These are phyloP conservation scores for Nigrograna mackinnonii DNA, from an alignment of 2,329 filamentous ascomycete species.

Conservation along the genomic window DNA sequence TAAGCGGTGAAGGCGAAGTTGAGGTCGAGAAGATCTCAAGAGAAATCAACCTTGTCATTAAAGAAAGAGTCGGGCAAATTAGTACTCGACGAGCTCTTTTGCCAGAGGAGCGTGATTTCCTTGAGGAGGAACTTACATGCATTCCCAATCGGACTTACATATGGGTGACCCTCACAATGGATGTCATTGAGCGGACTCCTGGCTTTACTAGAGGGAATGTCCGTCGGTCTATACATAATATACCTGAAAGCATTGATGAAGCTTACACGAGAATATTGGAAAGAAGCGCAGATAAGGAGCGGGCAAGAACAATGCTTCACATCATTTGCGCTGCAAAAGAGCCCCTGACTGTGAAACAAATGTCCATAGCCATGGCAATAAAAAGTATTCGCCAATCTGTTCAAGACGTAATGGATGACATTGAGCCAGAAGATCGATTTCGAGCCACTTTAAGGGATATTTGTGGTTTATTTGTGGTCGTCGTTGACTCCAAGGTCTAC, in stretches of 20 bases:
- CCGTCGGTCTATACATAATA: conserved; percentile 7
- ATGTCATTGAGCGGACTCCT: conserved; percentile 8
- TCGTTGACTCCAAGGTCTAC: conserved; percentile 21
- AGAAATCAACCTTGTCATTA: conserved; percentile 39
- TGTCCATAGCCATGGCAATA: conserved; percentile 20
- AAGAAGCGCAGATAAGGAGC: conserved; percentile 2
- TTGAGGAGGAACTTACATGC: conserved; percentile 12
- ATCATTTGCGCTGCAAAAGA: conserved; percentile 26
- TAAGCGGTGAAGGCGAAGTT: too few species aligned
- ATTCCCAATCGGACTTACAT: conserved; percentile 32
- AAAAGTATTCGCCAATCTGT: too few species aligned
- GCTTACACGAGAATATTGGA: conserved; percentile 32
- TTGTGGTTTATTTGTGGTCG: conserved; percentile 28
- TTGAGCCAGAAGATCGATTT: conserved; percentile 4
- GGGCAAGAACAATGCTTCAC: conserved; percentile 15
- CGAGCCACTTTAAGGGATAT: conserved; percentile 6
- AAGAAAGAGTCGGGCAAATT: conserved; percentile 15
- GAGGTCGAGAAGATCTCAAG: conserved; percentile 27
- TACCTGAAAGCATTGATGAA: conserved; percentile 25
- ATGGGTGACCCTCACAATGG: conserved; percentile 27
- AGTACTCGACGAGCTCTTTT: conserved; percentile 3
- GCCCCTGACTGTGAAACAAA: conserved; percentile 24
- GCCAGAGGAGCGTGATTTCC: background rate
- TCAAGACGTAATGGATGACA: background rate
- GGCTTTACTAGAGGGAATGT: conserved; percentile 12